Evolutionary conservation across 2,329 filamentous ascomycete species (phyloP).

Genomic region (Diaporthe vaccinii): DNA sequence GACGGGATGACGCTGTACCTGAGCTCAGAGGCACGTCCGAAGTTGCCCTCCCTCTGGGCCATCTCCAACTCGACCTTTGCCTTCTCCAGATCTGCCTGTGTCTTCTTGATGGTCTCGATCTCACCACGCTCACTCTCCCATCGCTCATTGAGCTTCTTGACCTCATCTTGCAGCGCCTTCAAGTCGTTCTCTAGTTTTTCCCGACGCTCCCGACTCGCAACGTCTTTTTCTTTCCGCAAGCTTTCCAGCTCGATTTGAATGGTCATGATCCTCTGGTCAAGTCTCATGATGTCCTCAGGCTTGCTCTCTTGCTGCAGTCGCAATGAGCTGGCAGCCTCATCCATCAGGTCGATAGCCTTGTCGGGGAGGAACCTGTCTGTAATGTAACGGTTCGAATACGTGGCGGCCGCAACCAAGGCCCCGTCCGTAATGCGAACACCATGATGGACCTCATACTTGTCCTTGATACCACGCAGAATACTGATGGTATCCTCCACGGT

Average conservation of each 20-base stretch:
- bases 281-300: constrained; percentile 90
- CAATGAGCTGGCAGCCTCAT: constrained; percentile 92
- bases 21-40: constrained; percentile 90
- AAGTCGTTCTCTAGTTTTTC: constrained; percentile 87
- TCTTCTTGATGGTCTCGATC: constrained; percentile 87
- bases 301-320: constrained; percentile 97
- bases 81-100: constrained; percentile 89
- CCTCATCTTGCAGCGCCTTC: constrained; percentile 82
- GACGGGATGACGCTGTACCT: constrained; percentile 88
- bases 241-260: constrained; percentile 98
- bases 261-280: constrained; percentile 96
- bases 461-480: constrained; percentile 95
- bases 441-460: constrained; percentile 97
- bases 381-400: constrained; percentile 95
- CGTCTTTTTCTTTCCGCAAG: constrained; percentile 91
- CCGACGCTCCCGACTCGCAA: constrained; percentile 87
- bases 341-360: constrained; percentile 96
- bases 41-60: constrained; percentile 89
- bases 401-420: constrained; percentile 90
- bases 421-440: constrained; percentile 95
- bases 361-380: constrained; percentile 96
- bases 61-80: constrained; percentile 88
- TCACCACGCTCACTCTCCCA: constrained; percentile 93
- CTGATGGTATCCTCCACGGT: constrained; percentile 93
- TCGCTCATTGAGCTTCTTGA: constrained; percentile 78